Conservation (phyloP, 2,329 filamentous ascomycete genomes). For the Ascosphaera aggregata region DNA sequence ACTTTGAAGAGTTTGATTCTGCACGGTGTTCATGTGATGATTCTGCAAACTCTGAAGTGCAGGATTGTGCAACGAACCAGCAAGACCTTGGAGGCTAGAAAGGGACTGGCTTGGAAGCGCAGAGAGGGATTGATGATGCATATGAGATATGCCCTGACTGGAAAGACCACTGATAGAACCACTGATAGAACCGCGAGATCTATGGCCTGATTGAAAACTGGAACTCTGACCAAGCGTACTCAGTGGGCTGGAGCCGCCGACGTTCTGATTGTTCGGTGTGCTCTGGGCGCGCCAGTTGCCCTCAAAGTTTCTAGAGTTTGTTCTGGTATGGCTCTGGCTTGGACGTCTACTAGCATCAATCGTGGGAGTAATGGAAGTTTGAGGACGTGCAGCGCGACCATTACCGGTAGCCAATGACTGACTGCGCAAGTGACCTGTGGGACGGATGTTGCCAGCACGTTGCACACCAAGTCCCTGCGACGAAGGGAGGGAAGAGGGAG, state of each 20-base stretch:
- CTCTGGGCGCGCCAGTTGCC: constrained; percentile 89
- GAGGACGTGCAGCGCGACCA: constrained; percentile 38
- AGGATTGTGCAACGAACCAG: background rate
- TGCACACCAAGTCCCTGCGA: constrained; percentile 38
- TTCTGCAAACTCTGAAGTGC: constrained; percentile 7
- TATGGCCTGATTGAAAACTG: constrained; percentile 81
- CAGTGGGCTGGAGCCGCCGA: background rate
- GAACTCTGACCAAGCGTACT: constrained; percentile 15
- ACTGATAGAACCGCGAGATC: constrained; percentile 54
- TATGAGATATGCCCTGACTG: background rate
- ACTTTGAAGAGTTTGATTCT: background rate
- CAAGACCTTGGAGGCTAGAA: background rate
- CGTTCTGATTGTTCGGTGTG: constrained; percentile 6
- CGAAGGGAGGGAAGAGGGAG: constrained; percentile 4
- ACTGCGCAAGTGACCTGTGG: constrained; percentile 33
- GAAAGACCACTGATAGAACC: background rate
- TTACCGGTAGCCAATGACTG: constrained; percentile 31
- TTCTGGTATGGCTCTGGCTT: constrained; percentile 53
- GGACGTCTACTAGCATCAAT: constrained; percentile 51
- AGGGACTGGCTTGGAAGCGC: background rate
- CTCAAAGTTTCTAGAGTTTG: constrained; percentile 82
- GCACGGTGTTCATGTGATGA: constrained; percentile 41
- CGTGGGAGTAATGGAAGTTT: constrained; percentile 47
- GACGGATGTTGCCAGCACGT: constrained; percentile 72
- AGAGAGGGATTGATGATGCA: background rate